Evolutionary conservation across 2,329 filamentous ascomycete species (phyloP), one percentile per base, ranked within the genome.

Genomic region (Aspergillus glaucus): DNA sequence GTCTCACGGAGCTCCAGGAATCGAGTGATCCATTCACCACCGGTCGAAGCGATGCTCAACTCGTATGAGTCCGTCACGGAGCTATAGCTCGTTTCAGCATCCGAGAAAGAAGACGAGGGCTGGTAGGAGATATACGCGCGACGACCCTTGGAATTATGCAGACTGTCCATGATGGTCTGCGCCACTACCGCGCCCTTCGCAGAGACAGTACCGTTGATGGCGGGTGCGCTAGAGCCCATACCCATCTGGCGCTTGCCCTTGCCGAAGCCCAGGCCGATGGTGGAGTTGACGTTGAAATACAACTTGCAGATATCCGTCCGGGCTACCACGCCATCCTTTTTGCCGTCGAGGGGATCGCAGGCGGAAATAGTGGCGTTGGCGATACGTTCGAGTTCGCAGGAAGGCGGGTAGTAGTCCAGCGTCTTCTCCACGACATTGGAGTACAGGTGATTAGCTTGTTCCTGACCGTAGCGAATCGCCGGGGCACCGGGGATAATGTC

Each of bases 311-410:
- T 66, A 46, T 77, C 74, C 1, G 70, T 72, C 4, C 75, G 68
- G 6, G 72, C 65, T 39, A 82, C 69, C 3, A 82, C 76, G 10
- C 79, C 78, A 48, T 82, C 79, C 0, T 67, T 71, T 39, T 69
- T 69, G 4, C 79, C 79, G 48, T 82, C 79, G 6, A 82, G 65
- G 7, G 71, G 64, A 52, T 82, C 79, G 45, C 79, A 83, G 32
- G 73, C 73, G 1, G 66, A 65, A 42, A 82, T 79, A 4, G 79
- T 81, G 34, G 69, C 66, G 56, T 80, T 81, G 15, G 76, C 69
- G 42, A 40, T 40, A 14, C 17, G 14, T 8, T 40, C n/a, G 14
- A 40, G 19, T 19, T 40, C 15, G 37, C 52, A 75, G 59, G 30
- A 59, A 2, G 70, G 64, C 0, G 72, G 68, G 46, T 63, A 69